A percentile compares a stretch with the other conserved stretches of the same genome.
Evolutionary conservation across 768 basidiomycete species (phyloP).

Genomic region (Chalciporus sphaerocephalus): DNA sequence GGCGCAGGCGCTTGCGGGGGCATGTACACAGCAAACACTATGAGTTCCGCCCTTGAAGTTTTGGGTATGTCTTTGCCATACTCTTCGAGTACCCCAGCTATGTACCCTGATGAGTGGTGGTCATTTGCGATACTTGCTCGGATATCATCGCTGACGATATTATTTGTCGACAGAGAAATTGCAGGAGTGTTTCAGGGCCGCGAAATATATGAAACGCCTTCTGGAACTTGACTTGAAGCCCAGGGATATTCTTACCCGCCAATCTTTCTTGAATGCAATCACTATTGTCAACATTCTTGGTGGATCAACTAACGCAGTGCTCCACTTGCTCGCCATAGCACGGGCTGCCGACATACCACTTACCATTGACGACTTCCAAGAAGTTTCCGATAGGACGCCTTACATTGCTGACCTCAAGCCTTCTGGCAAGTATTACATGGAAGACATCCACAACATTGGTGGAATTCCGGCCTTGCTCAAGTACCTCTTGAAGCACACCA

Average conservation of each 20-base stretch:
- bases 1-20: constrained; percentile 83
- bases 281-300: constrained; percentile 74
- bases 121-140: background rate
- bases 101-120: constrained; percentile 52
- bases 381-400: constrained; percentile 72
- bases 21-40: constrained; percentile 90
- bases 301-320: constrained; percentile 85
- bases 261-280: constrained; percentile 81
- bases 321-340: constrained; percentile 82
- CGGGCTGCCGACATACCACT: constrained; percentile 72
- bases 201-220: constrained; percentile 68
- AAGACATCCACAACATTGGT: constrained; percentile 82
- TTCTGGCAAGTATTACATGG: constrained; percentile 85
- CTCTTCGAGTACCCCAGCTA: constrained; percentile 69
- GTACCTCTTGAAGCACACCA: constrained; percentile 72
- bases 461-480: constrained; percentile 83
- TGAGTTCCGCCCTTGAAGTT: constrained; percentile 81
- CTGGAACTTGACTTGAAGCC: constrained; percentile 80
- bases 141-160: background rate
- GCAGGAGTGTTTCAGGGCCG: constrained; percentile 79
- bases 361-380: constrained; percentile 84
- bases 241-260: constrained; percentile 65
- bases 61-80: constrained; percentile 85
- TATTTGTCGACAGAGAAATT: constrained; percentile 52
- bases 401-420: constrained; percentile 85